Evolutionary conservation across 495 filamentous ascomycete species (phyloP), one percentile per base, ranked within the genome.

Genomic region (Schizothecium vesticola): DNA sequence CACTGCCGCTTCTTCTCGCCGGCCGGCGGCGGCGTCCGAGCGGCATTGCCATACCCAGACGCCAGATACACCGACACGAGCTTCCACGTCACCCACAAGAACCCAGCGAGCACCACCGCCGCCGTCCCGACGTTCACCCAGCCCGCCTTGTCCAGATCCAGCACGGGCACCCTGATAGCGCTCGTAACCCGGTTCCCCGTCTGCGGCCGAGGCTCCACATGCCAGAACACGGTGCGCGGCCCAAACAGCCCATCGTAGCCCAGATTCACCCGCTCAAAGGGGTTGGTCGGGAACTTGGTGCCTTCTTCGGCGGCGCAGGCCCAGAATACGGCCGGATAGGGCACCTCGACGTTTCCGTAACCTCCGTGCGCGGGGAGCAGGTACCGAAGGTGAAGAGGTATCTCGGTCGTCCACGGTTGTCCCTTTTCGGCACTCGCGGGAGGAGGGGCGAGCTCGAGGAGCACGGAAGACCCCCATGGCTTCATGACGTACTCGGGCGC

Each of bases 321-420:
- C 94, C 94, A 98, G 82, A 99, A 98, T 2, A 97, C 85, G 3
- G 88, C 85, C 4, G 93, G 96, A 70, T 86, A 85, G 0, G 92
- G 90, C 0, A 97, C 78, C 22, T 85, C 69, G 4, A 87, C 72
- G 13, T 69, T 68, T 0, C 72, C 69, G 63, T 87, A 84, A 3
- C 87, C 87, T 6, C 83, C 80, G 57, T 80, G 77, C 0, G 81
- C 78, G 1, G 89, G 87, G 9, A 74, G 76, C n/a, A 95, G 82
- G 71, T 98, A 98, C 28, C 94, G 90, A 2, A 97, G 84, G 73
- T 99, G 96, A 12, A 96, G 83, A 0, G 95, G 96, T 43, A 99
- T 85, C 57, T 90, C 88, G 55, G 87, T 88, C 51, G 88, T 92
- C 89, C 89, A 96, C 6, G 83, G 66, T 59, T 31, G 73, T 16